A percentile compares a stretch with the other conserved stretches of the same genome.
phyloP scores from a whole-genome alignment of 2,329 filamentous ascomycete genomes.

The Teratosphaeria viscida region DNA sequence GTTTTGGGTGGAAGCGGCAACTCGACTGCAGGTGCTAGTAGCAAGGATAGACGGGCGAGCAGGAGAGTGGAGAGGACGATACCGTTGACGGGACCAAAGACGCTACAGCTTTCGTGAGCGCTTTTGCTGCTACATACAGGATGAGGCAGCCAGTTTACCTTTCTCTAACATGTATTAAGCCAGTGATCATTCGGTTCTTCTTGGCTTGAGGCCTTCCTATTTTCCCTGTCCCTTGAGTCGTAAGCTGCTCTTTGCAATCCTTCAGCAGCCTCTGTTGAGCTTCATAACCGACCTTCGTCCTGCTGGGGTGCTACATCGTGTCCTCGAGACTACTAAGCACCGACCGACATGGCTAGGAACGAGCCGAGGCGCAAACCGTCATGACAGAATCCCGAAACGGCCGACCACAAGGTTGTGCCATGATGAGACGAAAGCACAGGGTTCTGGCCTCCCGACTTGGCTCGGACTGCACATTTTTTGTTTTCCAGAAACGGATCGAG shows the following conservation, averaged over 20 bases:
- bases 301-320: no score
- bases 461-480: background rate
- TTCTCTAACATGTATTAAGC: background rate
- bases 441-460: background rate
- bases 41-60: background rate
- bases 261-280: no score
- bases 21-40: background rate
- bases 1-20: constrained; percentile 4
- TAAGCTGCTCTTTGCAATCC: background rate
- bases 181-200: background rate
- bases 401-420: background rate
- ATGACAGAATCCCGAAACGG: background rate
- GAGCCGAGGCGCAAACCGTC: background rate
- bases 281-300: no score
- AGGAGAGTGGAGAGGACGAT: constrained; percentile 1
- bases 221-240: background rate
- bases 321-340: no score
- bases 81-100: constrained; percentile 2
- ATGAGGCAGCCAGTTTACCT: background rate
- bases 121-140: background rate
- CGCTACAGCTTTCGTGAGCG: constrained; percentile 1
- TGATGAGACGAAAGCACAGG: background rate
- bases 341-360: background rate
- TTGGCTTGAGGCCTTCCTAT: background rate
- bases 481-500: background rate